phyloP scores from a whole-genome alignment of 495 filamentous ascomycete species.

The Venustampulla echinocandica region DNA sequence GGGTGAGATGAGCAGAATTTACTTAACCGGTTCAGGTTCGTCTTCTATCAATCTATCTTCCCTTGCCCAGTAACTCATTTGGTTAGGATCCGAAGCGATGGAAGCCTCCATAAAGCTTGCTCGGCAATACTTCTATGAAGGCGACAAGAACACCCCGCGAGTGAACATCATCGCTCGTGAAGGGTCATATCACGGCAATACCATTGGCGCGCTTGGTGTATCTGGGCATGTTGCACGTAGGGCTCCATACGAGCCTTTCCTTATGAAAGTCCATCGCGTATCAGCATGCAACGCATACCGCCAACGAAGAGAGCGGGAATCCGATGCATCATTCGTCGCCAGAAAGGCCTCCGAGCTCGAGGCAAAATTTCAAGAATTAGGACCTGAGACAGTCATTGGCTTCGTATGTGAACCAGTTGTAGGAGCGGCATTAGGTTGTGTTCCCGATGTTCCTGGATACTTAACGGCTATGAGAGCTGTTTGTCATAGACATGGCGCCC shows the following conservation, averaged over 20 bases:
- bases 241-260: slow-evolving; percentile 56
- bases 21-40: slow-evolving; percentile 52
- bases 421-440: slow-evolving; percentile 54
- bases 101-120: slow-evolving; percentile 57
- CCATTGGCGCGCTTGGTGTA: slow-evolving; percentile 55
- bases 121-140: slow-evolving; percentile 53
- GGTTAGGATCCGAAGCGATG: slow-evolving; percentile 54
- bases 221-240: slow-evolving; percentile 56
- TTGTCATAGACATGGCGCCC: slow-evolving; percentile 55
- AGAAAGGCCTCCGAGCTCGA: slow-evolving; percentile 55
- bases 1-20: slow-evolving; percentile 36
- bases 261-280: slow-evolving; percentile 51
- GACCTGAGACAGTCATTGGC: slow-evolving; percentile 62
- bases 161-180: slow-evolving; percentile 56
- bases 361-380: slow-evolving; percentile 61
- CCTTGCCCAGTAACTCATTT: neutral
- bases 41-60: slow-evolving; percentile 1
- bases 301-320: slow-evolving; percentile 38
- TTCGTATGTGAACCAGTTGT: slow-evolving; percentile 67
- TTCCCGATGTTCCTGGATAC: slow-evolving; percentile 55
- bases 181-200: slow-evolving; percentile 70
- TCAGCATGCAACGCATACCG: slow-evolving; percentile 64
- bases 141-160: slow-evolving; percentile 35
- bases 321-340: slow-evolving; percentile 42
- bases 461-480: slow-evolving; percentile 52